Evolutionary conservation across 2,329 filamentous ascomycete genomes (phyloP), one percentile per base, ranked within the genome.

Genomic region (Cryphonectria carpinicola): DNA sequence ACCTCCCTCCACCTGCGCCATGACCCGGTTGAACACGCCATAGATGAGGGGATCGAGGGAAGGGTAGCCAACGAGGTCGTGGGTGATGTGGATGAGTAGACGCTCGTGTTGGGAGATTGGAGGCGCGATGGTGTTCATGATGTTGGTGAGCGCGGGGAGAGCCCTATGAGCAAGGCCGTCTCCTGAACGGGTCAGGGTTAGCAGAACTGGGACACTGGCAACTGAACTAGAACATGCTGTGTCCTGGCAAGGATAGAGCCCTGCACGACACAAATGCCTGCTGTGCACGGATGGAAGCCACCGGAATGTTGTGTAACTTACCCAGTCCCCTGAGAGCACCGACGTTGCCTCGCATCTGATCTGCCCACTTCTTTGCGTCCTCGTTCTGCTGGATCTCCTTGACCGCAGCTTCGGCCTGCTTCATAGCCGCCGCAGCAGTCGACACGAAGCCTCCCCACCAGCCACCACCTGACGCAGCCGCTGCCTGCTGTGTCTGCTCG

Each of bases 1-100:
- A 69, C 96, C 96, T 74, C 96, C 96, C 82, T 99, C 96, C 62
- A 99, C 96, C 83, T 99, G 96, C n/a, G 94, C 89, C 96, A 99
- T 99, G 77, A 99, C 95, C 67, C 94, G 91, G 69, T 92, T 92
- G 84, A 99, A 99, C 74, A 96, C 94, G 70, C 88, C 88, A 82
- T 98, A 94, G 76, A 98, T 93, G 68, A 98, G 88, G 25, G 95
- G 94, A 79, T 98, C 95, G 76, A 99, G 89, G 25, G 94, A 95
- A 3, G 96, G 96, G 80, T 99, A 99, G 75, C 94, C 94, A 75
- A 94, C 90, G 60, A 99, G 89, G 80, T 98, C 96, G 84, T 99
- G 96, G 11, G 95, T 97, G 74, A 96, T 97, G 84, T 99, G 96
- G 77, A 99, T 98, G 77, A 97, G 92, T 10, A 99, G 92, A 65